phyloP scores from a whole-genome alignment of 192 early-diverging fungal species.

The Podila epigama region DNA sequence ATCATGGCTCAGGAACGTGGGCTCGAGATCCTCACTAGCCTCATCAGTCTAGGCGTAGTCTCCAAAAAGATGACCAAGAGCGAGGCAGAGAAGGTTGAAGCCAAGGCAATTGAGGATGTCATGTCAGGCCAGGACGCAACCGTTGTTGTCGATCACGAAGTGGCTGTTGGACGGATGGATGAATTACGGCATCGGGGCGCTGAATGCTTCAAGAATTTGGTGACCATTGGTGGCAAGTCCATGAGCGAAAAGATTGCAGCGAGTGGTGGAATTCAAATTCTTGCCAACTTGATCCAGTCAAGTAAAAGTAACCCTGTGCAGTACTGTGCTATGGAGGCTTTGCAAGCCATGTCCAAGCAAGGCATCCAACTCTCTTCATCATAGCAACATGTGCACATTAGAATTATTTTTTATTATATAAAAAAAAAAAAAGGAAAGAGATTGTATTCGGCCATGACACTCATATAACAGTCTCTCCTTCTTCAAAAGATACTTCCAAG shows the following conservation, averaged over 20 bases:
- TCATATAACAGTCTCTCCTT: too few species aligned
- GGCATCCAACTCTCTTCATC: slow-evolving; percentile 40
- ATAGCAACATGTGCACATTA: neutral
- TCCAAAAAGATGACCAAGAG: neutral
- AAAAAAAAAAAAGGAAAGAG: too few species aligned
- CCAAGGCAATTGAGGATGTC: slow-evolving; percentile 51
- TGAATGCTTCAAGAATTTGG: slow-evolving; percentile 76
- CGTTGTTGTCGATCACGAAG: slow-evolving; percentile 30
- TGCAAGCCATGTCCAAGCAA: slow-evolving; percentile 59
- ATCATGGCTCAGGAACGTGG: slow-evolving; percentile 64
- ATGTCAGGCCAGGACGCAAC: slow-evolving; percentile 37
- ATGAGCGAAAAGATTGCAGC: slow-evolving; percentile 56
- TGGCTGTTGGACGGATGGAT: slow-evolving; percentile 34
- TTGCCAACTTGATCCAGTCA: slow-evolving; percentile 58
- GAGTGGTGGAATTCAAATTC: slow-evolving; percentile 49
- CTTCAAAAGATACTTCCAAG: slow-evolving; percentile 66
- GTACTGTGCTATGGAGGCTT: slow-evolving; percentile 62
- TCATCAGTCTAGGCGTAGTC: slow-evolving; percentile 55
- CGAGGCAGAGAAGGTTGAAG: slow-evolving; percentile 30
- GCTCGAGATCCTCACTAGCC: slow-evolving; percentile 57
- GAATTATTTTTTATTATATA: neutral
- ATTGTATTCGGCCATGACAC: too few species aligned
- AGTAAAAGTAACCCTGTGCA: slow-evolving; percentile 56
- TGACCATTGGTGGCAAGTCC: slow-evolving; percentile 52
- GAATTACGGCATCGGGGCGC: slow-evolving; percentile 78